A percentile compares a stretch with the other conserved stretches of the same genome.
phyloP scores from a whole-genome alignment of 192 early-diverging fungal genomes.

The Umbelopsis ramanniana region DNA sequence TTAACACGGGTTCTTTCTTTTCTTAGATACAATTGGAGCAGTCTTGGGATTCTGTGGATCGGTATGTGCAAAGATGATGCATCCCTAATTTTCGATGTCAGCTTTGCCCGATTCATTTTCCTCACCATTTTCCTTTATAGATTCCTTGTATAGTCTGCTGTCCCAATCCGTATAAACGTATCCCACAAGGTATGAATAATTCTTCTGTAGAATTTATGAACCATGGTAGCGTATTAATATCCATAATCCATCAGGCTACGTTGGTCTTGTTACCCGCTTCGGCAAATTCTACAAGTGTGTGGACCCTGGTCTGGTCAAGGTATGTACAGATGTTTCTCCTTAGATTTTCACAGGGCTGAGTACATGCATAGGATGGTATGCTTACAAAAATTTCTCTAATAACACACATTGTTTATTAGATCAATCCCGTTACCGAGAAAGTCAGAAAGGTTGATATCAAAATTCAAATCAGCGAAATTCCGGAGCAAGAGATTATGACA shows the following conservation, averaged over 20 bases:
- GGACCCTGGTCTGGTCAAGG: conserved; percentile 58
- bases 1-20: not conserved
- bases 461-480: conserved; percentile 67
- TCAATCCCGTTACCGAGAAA: conserved; percentile 52
- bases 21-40: conserved; percentile 34
- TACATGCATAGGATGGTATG: no score
- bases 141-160: conserved; percentile 50
- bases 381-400: not conserved
- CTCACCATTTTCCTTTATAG: conserved; percentile 15
- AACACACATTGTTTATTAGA: conserved; percentile 1
- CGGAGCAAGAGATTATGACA: conserved; percentile 77
- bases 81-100: not conserved
- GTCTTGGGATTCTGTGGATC: conserved; percentile 47
- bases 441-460: conserved; percentile 59
- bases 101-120: not conserved
- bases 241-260: conserved; percentile 46
- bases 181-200: conserved; percentile 27
- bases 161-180: conserved; percentile 65
- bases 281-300: conserved; percentile 59
- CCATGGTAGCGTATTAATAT: not conserved
- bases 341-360: no score
- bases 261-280: conserved; percentile 71
- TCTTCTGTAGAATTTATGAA: not conserved
- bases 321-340: not conserved
- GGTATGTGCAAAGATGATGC: conserved; percentile 23